Evolutionary conservation across 1,284 basidiomycete species (phyloP), one percentile per base, ranked within the genome.

Genomic region (Puccinia horiana): DNA sequence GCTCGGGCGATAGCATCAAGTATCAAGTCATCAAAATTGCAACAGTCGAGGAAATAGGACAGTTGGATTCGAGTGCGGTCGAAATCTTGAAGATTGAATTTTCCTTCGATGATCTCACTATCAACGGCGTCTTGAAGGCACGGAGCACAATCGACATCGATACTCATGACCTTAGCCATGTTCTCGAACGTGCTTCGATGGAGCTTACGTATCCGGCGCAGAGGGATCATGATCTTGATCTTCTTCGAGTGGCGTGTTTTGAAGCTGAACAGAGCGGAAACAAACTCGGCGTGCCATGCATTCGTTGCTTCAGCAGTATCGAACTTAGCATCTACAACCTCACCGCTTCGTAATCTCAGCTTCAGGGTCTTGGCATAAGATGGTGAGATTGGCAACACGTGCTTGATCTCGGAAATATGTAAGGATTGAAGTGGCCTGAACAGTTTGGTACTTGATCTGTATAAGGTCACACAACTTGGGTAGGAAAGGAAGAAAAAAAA

Each of bases 371-470:
- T 83, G 20, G 85, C 83, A 16, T 85, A 73, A 1, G 81, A 42
- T 83, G 83, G 84, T 75, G 84, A 83, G 58, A 83, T 81, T 23
- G 85, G 85, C 11, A 85, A 82, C 2, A 86, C 74, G 1, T 81
- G 72, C 52, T 84, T 81, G 14, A 85, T 83, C 26, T 84, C 83
- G 54, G 83, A 83, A 37, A 85, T 83, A 29, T 85, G 83, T 2
- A 84, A 67, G 37, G 84, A 84, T 14, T 83, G 40, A 32, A 86
- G 54, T 1, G 85, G 85, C 80, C 85, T 84, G 73, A 85, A 85
- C 63, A 85, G 85, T 73, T 85, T 83, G 54, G 84, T 84, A 79
- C 84, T 85, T 23, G 85, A 84, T 20, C 83, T 44, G 72, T 85
- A 86, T 18, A 83, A 82, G 58, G 84, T 84, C 72, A 86, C 78